phyloP scores from a whole-genome alignment of 1,284 basidiomycete species.

The Sutorius eximius region DNA sequence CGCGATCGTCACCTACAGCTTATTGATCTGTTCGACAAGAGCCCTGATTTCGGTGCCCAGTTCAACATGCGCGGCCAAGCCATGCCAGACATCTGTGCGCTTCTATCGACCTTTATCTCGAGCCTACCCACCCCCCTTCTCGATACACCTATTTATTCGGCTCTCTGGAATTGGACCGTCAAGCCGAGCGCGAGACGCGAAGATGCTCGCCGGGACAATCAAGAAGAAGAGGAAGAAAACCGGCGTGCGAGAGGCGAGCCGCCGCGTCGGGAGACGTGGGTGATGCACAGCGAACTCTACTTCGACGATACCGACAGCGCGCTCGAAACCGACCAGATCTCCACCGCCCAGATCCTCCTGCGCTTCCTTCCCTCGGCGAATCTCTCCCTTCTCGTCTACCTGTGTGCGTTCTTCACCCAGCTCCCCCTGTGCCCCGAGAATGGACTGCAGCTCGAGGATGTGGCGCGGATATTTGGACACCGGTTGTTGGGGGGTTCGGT shows the following conservation, averaged over 20 bases:
- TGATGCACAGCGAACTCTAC: conserved; percentile 6
- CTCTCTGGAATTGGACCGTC: conserved; percentile 54
- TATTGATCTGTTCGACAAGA: conserved; percentile 37
- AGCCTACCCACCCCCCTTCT: conserved; percentile 56
- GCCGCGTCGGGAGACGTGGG: conserved; percentile 1
- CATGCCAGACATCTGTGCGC: conserved; percentile 58
- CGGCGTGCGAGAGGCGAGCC: conserved; percentile 23
- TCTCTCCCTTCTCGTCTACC: conserved; percentile 59
- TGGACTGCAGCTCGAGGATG: conserved; percentile 30
- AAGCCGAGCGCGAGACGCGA: conserved; percentile 41
- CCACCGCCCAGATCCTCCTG: conserved; percentile 53
- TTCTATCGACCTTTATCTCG: conserved; percentile 58
- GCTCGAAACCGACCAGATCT: conserved; percentile 39
- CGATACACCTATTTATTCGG: conserved; percentile 42
- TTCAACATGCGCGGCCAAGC: conserved; percentile 49
- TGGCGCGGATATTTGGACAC: conserved; percentile 34
- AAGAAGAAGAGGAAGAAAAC: conserved; percentile 30
- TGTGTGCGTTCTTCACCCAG: conserved; percentile 59
- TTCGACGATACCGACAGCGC: conserved; percentile 18
- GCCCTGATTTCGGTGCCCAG: conserved; percentile 34
- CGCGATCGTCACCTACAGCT: conserved; percentile 39
- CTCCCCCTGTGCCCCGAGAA: conserved; percentile 35
- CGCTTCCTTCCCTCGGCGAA: conserved; percentile 59
- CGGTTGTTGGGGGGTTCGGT: conserved; percentile 27
- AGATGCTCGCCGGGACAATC: conserved; percentile 27